Evolutionary conservation across 1,139 yeast genomes (phyloP).

Genomic region (Geotrichum fermentans): DNA sequence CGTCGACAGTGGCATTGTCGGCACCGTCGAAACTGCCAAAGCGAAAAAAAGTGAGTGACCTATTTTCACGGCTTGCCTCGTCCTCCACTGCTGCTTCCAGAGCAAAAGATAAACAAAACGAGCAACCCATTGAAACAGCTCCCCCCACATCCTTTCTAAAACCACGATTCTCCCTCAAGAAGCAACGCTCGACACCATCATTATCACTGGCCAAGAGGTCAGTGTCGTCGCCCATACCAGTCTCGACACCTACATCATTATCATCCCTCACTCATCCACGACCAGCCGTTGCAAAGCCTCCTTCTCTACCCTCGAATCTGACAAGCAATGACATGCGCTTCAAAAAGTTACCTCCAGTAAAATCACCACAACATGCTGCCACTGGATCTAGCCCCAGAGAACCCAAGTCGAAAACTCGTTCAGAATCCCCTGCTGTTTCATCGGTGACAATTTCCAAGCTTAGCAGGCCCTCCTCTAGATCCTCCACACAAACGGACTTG

Average conservation of each 20-base stretch:
- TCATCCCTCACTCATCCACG: not conserved
- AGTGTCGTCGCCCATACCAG: constrained; percentile 3
- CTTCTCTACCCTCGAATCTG: not conserved
- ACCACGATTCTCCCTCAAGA: not conserved
- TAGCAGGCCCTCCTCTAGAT: not conserved
- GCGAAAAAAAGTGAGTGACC: constrained; percentile 26
- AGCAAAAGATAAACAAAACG: constrained; percentile 23
- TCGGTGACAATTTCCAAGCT: not conserved
- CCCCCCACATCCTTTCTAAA: not conserved
- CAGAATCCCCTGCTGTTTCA: not conserved
- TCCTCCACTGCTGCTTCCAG: constrained; percentile 30
- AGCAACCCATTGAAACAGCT: not conserved
- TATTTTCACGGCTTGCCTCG: constrained; percentile 30
- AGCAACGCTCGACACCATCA: not conserved
- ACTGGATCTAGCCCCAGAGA: not conserved
- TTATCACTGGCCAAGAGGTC: not conserved
- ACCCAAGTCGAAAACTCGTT: not conserved
- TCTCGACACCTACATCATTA: not conserved
- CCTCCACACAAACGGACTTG: too few relatives aligned
- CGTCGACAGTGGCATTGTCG: not conserved
- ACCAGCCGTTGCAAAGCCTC: not conserved
- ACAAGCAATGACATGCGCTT: not conserved
- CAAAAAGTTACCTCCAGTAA: not conserved
- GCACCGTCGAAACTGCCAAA: not conserved
- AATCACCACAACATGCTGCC: not conserved